Conservation (phyloP, 2,329 filamentous ascomycete genomes). For the Alternaria arbusti region DNA sequence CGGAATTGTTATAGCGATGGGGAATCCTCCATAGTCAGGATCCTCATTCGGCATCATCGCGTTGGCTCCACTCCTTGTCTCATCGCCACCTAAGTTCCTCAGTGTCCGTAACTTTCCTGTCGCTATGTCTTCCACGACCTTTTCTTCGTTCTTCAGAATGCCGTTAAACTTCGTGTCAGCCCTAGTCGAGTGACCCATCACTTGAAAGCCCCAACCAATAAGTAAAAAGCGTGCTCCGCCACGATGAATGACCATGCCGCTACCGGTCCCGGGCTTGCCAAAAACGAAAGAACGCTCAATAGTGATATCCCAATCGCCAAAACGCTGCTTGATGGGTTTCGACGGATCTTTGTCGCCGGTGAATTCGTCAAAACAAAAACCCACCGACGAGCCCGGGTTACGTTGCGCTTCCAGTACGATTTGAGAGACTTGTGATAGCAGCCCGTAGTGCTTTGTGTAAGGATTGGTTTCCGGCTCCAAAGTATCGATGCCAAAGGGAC, state of each 20-base stretch:
- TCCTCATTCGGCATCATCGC: constrained; percentile 64
- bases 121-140: constrained; percentile 45
- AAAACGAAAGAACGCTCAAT: constrained; percentile 57
- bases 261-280: constrained; percentile 51
- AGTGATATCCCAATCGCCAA: constrained; percentile 47
- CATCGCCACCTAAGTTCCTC: constrained; percentile 53
- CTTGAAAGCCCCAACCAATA: constrained; percentile 56
- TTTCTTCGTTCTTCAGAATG: constrained; percentile 53
- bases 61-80: constrained; percentile 56
- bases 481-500: constrained; percentile 51
- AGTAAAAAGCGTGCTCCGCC: constrained; percentile 51
- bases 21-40: constrained; percentile 63
- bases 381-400: constrained; percentile 38
- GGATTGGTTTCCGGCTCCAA: constrained; percentile 37
- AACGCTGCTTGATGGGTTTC: constrained; percentile 36
- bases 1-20: constrained; percentile 62
- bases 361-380: constrained; percentile 55
- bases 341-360: constrained; percentile 34
- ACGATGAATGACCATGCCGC: constrained; percentile 54
- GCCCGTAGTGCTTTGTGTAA: constrained; percentile 50
- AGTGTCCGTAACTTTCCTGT: constrained; percentile 47
- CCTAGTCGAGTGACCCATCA: constrained; percentile 35
- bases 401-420: constrained; percentile 48
- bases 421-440: constrained; percentile 46
- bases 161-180: constrained; percentile 51